A percentile compares a stretch with the other conserved stretches of the same genome.
phyloP scores from a whole-genome alignment of 805 yeast genomes.

The Lachancea waltii region DNA sequence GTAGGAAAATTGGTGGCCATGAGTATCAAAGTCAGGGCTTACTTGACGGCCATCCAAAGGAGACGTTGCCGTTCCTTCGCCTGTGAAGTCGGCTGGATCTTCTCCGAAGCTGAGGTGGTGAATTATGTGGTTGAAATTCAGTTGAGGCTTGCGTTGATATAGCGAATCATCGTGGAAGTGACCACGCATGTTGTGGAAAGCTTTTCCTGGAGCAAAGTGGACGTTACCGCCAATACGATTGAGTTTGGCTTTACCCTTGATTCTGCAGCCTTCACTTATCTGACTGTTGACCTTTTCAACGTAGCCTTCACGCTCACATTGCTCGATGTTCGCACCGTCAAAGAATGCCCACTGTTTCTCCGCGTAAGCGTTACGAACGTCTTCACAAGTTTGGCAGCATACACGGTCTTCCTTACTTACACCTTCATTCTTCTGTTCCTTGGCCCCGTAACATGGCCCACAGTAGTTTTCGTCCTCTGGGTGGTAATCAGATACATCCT shows the following conservation, averaged over 20 bases:
- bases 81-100: constrained; percentile 34
- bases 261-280: constrained; percentile 79
- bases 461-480: constrained; percentile 47
- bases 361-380: constrained; percentile 75
- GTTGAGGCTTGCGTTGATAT: constrained; percentile 50
- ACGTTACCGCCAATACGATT: constrained; percentile 85
- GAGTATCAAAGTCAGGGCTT: constrained; percentile 36
- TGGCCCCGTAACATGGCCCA: constrained; percentile 89
- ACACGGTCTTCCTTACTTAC: constrained; percentile 36
- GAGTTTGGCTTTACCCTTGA: constrained; percentile 70
- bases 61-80: constrained; percentile 31
- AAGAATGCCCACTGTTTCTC: constrained; percentile 77
- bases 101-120: constrained; percentile 79
- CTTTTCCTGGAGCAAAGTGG: constrained; percentile 94
- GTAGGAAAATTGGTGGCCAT: constrained; percentile 64
- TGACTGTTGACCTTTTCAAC: constrained; percentile 54
- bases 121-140: constrained; percentile 71
- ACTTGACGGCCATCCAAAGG: constrained; percentile 56
- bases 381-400: constrained; percentile 83
- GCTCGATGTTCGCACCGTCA: constrained; percentile 82
- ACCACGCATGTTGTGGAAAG: constrained; percentile 46
- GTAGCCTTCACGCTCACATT: constrained; percentile 87
- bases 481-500: constrained; percentile 24
- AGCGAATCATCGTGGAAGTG: constrained; percentile 85
- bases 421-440: constrained; percentile 48